Conservation (phyloP, 192 early-diverging fungal genomes). For the Coemansia sp. region DNA sequence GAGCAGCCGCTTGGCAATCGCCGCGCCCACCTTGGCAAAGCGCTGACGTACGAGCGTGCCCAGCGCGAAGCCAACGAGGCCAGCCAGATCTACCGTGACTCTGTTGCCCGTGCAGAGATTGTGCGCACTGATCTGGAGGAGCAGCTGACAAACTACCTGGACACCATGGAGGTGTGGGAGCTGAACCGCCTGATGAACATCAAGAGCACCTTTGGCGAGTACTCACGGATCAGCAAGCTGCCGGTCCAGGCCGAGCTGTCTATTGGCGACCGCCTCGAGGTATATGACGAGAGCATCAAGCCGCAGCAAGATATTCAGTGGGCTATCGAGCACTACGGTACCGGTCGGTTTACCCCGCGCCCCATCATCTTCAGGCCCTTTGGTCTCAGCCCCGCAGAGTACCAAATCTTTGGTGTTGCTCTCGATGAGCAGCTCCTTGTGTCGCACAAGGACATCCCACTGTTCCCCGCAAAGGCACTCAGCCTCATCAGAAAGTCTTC, state of each 20-base stretch:
- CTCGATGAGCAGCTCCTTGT: slow-evolving; percentile 67
- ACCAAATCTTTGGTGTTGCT: slow-evolving; percentile 76
- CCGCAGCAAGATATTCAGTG: slow-evolving; percentile 77
- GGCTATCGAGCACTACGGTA: slow-evolving; percentile 73
- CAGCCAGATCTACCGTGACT: slow-evolving; percentile 63
- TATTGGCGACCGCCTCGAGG: slow-evolving; percentile 57
- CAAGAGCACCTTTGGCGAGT: slow-evolving; percentile 48
- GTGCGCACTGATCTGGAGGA: slow-evolving; percentile 71
- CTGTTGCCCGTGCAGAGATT: slow-evolving; percentile 64
- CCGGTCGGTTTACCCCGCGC: slow-evolving; percentile 67
- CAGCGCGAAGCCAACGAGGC: slow-evolving; percentile 65
- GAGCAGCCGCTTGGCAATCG: slow-evolving; percentile 49
- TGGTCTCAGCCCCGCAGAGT: slow-evolving; percentile 67
- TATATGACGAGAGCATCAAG: slow-evolving; percentile 72
- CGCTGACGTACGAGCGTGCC: slow-evolving; percentile 54
- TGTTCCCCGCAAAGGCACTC: slow-evolving; percentile 62
- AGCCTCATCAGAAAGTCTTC: slow-evolving; percentile 59
- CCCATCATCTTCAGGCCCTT: slow-evolving; percentile 71
- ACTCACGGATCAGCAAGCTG: slow-evolving; percentile 36
- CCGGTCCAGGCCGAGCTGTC: slow-evolving; percentile 42
- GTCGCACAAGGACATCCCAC: slow-evolving; percentile 60
- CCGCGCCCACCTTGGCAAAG: slow-evolving; percentile 25
- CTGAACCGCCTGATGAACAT: slow-evolving; percentile 56
- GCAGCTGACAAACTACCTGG: slow-evolving; percentile 57
- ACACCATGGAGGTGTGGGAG: slow-evolving; percentile 57